phyloP scores from a whole-genome alignment of 2,329 filamentous ascomycete species.

The Colletotrichum sp. region DNA sequence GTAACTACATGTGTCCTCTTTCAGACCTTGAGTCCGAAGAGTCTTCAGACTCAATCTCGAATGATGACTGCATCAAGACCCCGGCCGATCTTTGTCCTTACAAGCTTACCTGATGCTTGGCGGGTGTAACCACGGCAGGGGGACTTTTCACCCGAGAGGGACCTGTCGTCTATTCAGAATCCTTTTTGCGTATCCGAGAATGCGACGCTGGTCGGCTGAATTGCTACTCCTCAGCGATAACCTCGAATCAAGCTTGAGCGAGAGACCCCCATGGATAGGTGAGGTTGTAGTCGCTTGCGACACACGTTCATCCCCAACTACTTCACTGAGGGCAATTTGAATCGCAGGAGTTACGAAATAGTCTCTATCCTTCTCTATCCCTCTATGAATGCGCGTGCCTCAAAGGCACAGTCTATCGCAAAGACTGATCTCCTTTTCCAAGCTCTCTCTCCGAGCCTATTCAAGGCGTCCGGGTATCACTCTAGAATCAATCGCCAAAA shows the following conservation, averaged over 20 bases:
- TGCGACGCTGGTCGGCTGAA: background rate
- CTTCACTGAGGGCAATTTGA: too few species aligned
- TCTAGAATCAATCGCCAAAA: background rate
- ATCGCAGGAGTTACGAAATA: too few species aligned
- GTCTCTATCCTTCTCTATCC: background rate
- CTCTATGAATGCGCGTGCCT: background rate
- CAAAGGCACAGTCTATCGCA: background rate
- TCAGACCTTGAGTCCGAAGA: background rate
- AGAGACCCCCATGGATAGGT: too few species aligned
- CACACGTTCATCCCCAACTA: too few species aligned
- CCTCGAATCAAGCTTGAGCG: too few species aligned
- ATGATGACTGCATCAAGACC: background rate
- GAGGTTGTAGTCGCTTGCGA: too few species aligned
- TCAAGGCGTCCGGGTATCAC: background rate
- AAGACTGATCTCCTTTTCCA: background rate
- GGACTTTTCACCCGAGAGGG: background rate
- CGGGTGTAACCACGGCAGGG: background rate
- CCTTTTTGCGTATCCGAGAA: background rate
- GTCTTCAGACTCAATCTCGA: background rate
- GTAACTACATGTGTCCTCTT: background rate
- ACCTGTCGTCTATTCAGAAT: background rate
- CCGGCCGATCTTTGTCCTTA: background rate
- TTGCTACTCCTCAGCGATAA: too few species aligned
- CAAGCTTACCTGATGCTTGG: background rate
- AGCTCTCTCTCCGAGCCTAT: background rate